Conservation (phyloP, 257 asterid genomes). For the Eucommia ulmoides region DNA sequence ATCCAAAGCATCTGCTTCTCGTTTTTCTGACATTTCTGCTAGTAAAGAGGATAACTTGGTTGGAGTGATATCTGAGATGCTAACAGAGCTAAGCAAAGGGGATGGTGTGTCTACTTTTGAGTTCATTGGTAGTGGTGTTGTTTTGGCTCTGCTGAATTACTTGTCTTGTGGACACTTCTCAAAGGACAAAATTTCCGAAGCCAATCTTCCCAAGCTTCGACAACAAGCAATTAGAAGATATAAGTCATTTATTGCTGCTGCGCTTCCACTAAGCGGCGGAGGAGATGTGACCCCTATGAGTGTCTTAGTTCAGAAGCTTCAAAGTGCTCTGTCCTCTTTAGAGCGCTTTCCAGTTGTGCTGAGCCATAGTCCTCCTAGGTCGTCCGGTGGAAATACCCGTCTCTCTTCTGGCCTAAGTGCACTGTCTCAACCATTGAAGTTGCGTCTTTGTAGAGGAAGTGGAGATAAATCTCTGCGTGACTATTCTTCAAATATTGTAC, state of each 20-base stretch:
- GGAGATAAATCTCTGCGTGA: conserved; percentile 97
- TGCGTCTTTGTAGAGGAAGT: conserved; percentile 90
- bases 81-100: conserved; percentile 77
- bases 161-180: conserved; percentile 79
- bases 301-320: conserved; percentile 80
- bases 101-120: conserved; percentile 98
- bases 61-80: conserved; percentile 61
- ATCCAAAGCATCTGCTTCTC: conserved; percentile 53
- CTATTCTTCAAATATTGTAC: conserved; percentile 86
- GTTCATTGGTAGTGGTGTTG: conserved; percentile 93
- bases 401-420: conserved; percentile 93
- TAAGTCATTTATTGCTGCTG: conserved; percentile 60
- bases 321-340: conserved; percentile 77
- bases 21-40: conserved; percentile 37
- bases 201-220: conserved; percentile 58
- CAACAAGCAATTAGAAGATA: conserved; percentile 84
- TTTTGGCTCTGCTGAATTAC: conserved; percentile 71
- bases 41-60: conserved; percentile 57
- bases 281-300: conserved; percentile 55
- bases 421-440: conserved; percentile 81
- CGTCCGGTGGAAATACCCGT: conserved; percentile 66
- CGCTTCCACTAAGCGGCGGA: conserved; percentile 55
- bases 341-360: conserved; percentile 94
- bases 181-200: conserved; percentile 63
- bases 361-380: conserved; percentile 72